Evolutionary conservation across 257 asterid species (phyloP).

Genomic region (Capsicum pubescens): DNA sequence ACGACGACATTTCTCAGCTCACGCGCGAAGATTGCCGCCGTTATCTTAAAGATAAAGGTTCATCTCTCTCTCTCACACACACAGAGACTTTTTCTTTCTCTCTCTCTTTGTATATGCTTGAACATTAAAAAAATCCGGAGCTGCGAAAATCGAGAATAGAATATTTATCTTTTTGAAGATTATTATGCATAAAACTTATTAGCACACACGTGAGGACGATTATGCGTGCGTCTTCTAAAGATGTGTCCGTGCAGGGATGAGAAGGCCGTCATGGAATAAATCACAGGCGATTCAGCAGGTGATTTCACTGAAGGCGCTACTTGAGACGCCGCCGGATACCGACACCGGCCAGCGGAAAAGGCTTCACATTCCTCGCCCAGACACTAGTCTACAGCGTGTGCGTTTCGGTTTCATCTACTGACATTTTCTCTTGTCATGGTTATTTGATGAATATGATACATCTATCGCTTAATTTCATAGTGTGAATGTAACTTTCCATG

Average conservation of each 20-base stretch:
- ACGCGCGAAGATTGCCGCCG: conserved; percentile 99
- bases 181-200: too few species aligned
- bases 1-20: conserved; percentile 98
- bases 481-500: conserved; percentile 9
- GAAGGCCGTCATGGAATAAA: conserved; percentile 99
- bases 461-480: not conserved
- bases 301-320: conserved; percentile 82
- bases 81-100: too few species aligned
- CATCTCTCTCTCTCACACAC: not conserved
- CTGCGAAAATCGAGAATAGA: not conserved
- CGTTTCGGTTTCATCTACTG: conserved; percentile 45
- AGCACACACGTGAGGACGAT: not conserved
- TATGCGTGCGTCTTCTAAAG: not conserved
- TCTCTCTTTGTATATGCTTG: too few species aligned
- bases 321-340: conserved; percentile 69
- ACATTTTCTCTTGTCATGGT: not conserved
- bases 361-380: conserved; percentile 55
- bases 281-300: conserved; percentile 99
- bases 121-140: not conserved
- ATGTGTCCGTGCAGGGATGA: conserved; percentile 69
- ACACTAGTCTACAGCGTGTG: conserved; percentile 44
- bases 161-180: too few species aligned
- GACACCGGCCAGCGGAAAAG: conserved; percentile 53
- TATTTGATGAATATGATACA: not conserved
- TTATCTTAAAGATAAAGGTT: conserved; percentile 93